Evolutionary conservation across 352 stramenopile genomes (phyloP).

Genomic region (Globisporangium middletonii): DNA sequence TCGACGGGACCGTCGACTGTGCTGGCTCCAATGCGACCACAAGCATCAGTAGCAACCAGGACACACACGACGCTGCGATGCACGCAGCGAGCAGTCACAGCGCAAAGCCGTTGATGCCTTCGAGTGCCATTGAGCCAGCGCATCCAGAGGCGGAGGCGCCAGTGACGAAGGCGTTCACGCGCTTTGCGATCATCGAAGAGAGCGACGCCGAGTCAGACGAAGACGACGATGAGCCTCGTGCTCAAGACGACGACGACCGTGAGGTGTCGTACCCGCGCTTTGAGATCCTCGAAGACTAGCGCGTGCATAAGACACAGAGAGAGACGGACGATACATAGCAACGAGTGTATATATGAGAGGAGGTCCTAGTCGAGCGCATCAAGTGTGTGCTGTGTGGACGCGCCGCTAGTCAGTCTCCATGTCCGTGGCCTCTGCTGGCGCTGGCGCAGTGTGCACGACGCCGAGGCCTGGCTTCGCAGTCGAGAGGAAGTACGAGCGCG

Average conservation of each 20-base stretch:
- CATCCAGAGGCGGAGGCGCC: neutral
- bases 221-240: slow-evolving; percentile 1
- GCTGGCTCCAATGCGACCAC: neutral
- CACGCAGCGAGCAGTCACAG: neutral
- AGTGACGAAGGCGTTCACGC: slow-evolving; percentile 31
- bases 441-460: slow-evolving; percentile 30
- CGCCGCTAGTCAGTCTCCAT: slow-evolving; percentile 40
- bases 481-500: slow-evolving; percentile 80
- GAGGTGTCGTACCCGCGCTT: slow-evolving; percentile 34
- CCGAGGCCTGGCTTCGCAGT: slow-evolving; percentile 67
- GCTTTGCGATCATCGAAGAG: slow-evolving; percentile 68
- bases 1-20: slow-evolving; percentile 32
- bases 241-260: slow-evolving; percentile 8
- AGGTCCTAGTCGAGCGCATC: neutral
- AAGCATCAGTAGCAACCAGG: slow-evolving; percentile 17
- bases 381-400: neutral
- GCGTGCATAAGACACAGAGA: slow-evolving; percentile 19
- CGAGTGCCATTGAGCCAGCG: neutral
- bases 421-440: slow-evolving; percentile 19
- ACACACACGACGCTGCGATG: slow-evolving; percentile 1
- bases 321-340: neutral
- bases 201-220: slow-evolving; percentile 22
- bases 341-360: neutral
- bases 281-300: slow-evolving; percentile 49
- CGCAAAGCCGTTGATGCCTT: neutral